A percentile compares a stretch with the other conserved stretches of the same genome.
Conservation (phyloP, 1,139 yeast species). For the Ogataea hybrid region DNA sequence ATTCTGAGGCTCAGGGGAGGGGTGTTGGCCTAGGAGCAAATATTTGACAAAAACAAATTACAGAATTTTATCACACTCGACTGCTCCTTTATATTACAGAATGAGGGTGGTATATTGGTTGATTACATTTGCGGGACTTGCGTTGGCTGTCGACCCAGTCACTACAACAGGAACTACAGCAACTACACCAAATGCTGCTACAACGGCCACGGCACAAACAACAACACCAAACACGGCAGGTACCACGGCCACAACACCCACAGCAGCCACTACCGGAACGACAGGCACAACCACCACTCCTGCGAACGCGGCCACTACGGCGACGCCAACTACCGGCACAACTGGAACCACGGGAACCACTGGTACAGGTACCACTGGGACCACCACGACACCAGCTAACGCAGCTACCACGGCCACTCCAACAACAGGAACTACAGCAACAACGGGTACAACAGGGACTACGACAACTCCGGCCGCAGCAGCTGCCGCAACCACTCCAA, state of each 20-base stretch:
- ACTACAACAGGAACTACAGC: constrained; percentile 12
- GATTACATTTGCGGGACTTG: constrained; percentile 14
- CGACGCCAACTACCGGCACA: constrained; percentile 3
- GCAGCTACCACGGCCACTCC: constrained; percentile 16
- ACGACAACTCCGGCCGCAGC: constrained; percentile 17
- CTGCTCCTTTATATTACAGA: background rate
- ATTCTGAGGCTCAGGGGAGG: background rate
- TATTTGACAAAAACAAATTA: background rate
- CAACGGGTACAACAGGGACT: constrained; percentile 16
- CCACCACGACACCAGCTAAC: constrained; percentile 26
- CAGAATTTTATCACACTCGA: constrained; percentile 1
- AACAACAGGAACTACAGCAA: constrained; percentile 12
- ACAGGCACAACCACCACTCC: constrained; percentile 8
- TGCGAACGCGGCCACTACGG: constrained; percentile 2
- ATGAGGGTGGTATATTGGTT: constrained; percentile 10
- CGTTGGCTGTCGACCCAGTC: constrained; percentile 16
- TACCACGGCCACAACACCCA: constrained; percentile 27
- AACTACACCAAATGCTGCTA: constrained; percentile 13
- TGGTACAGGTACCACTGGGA: constrained; percentile 7
- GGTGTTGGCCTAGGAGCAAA: background rate
- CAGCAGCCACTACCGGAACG: constrained; percentile 6
- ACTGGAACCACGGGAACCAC: constrained; percentile 3
- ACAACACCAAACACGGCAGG: constrained; percentile 33
- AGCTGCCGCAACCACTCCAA: background rate
- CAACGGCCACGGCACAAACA: constrained; percentile 23